phyloP scores from a whole-genome alignment of 2,329 filamentous ascomycete genomes.

The Penicillium sp. region DNA sequence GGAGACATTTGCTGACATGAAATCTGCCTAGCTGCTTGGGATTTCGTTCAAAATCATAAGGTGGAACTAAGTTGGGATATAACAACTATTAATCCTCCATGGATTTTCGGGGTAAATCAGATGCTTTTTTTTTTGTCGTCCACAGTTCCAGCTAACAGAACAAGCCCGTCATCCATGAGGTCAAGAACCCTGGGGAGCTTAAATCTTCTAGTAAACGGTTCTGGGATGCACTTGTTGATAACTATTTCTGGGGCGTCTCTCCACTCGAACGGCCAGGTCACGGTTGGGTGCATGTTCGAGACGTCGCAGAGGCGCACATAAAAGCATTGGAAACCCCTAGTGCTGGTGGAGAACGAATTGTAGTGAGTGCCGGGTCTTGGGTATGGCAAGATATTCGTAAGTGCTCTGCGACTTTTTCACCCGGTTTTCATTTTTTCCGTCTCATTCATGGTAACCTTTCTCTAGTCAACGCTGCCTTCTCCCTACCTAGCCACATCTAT shows the following conservation, averaged over 20 bases:
- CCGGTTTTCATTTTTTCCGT: background rate
- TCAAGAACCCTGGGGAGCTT: background rate
- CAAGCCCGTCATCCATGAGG: slow-evolving; percentile 1
- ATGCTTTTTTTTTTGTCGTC: background rate
- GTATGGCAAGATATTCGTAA: slow-evolving; percentile 2
- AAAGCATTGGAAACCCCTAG: background rate
- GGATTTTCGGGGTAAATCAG: background rate
- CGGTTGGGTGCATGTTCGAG: slow-evolving; percentile 5
- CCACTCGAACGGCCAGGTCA: background rate
- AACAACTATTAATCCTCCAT: background rate
- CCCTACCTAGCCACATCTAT: background rate
- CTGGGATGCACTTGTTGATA: background rate
- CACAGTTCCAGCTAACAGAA: no score
- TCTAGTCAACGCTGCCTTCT: background rate
- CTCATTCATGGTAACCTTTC: background rate
- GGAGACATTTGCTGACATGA: no score
- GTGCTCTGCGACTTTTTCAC: background rate
- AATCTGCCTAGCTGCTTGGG: background rate
- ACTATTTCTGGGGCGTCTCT: background rate
- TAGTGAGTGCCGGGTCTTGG: slow-evolving; percentile 1
- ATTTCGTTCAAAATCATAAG: background rate
- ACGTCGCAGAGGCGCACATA: slow-evolving; percentile 3
- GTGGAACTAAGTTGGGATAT: background rate
- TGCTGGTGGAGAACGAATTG: slow-evolving; percentile 3
- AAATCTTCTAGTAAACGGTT: background rate